phyloP scores from a whole-genome alignment of 2,329 filamentous ascomycete species.

The Calonectria montana region DNA sequence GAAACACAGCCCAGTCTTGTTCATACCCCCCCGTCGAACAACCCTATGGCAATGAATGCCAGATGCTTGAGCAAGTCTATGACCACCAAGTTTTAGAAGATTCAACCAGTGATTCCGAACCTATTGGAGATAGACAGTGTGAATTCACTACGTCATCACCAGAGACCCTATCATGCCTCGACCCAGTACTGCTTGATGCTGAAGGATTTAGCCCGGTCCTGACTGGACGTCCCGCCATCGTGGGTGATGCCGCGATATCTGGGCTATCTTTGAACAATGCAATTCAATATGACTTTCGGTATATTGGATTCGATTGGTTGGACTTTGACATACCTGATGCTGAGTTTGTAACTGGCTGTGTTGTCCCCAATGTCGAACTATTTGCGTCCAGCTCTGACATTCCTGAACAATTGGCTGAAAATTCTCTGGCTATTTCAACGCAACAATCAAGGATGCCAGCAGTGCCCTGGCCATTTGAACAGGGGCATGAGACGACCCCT shows the following conservation, averaged over 20 bases:
- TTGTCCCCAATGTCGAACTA: background rate
- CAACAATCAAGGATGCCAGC: constrained; percentile 1
- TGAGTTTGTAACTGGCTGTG: constrained; percentile 1
- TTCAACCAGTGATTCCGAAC: background rate
- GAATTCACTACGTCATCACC: background rate
- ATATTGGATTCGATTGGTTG: constrained; percentile 35
- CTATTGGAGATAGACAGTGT: background rate
- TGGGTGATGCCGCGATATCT: background rate
- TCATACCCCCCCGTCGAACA: constrained; percentile 22
- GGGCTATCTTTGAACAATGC: background rate
- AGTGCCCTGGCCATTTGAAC: constrained; percentile 36
- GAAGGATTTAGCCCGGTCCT: constrained; percentile 17
- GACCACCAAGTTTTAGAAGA: background rate
- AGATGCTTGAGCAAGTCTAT: background rate
- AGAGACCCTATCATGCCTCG: constrained; percentile 1
- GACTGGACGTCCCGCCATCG: background rate
- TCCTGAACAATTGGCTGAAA: background rate
- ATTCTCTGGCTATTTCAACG: background rate
- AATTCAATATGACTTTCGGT: constrained; percentile 27
- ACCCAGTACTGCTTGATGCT: constrained; percentile 10
- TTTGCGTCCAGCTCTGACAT: background rate
- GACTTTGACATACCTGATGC: constrained; percentile 33
- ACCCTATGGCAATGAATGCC: background rate
- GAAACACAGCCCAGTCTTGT: constrained; percentile 17
- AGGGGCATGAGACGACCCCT: constrained; percentile 24